A percentile compares a stretch with the other conserved stretches of the same genome.
Evolutionary conservation across 2,329 filamentous ascomycete species (phyloP).

Genomic region (Calonectria honghensis): DNA sequence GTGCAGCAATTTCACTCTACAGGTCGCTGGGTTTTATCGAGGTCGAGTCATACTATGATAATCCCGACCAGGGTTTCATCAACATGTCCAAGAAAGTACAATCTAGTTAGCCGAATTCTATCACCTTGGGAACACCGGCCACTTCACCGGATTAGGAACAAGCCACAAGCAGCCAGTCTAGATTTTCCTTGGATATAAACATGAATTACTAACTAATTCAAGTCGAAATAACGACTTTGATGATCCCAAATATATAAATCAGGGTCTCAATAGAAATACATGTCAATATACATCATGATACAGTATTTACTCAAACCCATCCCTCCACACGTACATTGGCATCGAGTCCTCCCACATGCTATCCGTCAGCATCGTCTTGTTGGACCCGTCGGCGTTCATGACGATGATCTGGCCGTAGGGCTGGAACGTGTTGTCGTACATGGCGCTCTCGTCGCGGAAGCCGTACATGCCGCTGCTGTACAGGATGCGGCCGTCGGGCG

Average conservation of each 20-base stretch:
- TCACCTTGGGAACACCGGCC: not conserved
- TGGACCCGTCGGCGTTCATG: slow-evolving; percentile 34
- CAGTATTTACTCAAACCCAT: slow-evolving; percentile 21
- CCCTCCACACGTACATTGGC: slow-evolving; percentile 35
- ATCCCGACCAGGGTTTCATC: slow-evolving; percentile 46
- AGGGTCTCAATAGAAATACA: no score
- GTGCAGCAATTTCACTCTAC: slow-evolving; percentile 52
- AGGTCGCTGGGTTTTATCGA: slow-evolving; percentile 51
- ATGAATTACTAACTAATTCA: not conserved
- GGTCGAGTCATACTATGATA: slow-evolving; percentile 49
- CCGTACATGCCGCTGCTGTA: slow-evolving; percentile 39
- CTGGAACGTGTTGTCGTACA: slow-evolving; percentile 36
- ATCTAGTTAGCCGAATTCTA: not conserved
- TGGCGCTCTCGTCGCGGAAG: slow-evolving; percentile 29
- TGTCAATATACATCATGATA: not conserved
- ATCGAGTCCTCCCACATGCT: slow-evolving; percentile 39
- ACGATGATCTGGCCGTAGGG: slow-evolving; percentile 30
- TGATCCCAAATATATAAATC: not conserved
- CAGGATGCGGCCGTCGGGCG: slow-evolving; percentile 27
- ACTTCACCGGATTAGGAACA: not conserved
- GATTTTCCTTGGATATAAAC: not conserved
- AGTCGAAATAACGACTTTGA: not conserved
- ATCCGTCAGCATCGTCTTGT: slow-evolving; percentile 38
- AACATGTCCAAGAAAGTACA: slow-evolving; percentile 47
- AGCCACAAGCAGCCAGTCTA: not conserved